phyloP scores from a whole-genome alignment of 768 basidiomycete genomes.

The Mycena filopes region DNA sequence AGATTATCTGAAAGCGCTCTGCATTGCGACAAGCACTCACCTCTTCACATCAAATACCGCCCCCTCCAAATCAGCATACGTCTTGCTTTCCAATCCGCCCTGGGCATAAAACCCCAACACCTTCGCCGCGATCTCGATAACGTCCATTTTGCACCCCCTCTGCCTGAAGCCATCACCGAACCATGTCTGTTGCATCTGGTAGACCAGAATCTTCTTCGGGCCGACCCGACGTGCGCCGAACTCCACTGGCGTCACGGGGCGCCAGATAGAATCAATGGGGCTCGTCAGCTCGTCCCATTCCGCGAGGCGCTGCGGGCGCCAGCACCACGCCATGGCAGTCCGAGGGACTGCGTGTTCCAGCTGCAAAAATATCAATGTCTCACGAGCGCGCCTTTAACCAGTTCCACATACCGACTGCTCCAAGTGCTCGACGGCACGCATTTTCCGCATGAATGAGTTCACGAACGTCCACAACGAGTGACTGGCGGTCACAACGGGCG shows the following conservation, averaged over 20 bases:
- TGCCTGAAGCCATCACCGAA: constrained; percentile 14
- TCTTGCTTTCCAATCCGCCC: constrained; percentile 18
- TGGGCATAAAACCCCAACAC: constrained; percentile 15
- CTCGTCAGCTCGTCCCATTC: constrained; percentile 15
- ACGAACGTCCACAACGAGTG: constrained; percentile 22
- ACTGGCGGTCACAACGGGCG: constrained; percentile 9
- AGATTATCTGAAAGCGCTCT: not conserved
- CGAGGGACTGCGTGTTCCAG: constrained; percentile 1
- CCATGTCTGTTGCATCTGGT: constrained; percentile 15
- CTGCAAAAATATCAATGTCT: not conserved
- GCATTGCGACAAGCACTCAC: not conserved
- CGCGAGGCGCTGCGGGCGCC: constrained; percentile 11
- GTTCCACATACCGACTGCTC: constrained; percentile 15
- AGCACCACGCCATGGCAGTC: constrained; percentile 11
- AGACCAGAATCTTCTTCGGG: constrained; percentile 13
- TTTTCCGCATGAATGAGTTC: constrained; percentile 6
- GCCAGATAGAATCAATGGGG: constrained; percentile 11
- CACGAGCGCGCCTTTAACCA: not conserved
- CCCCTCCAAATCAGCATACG: constrained; percentile 11
- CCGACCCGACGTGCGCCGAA: constrained; percentile 1
- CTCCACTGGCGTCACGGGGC: constrained; percentile 6
- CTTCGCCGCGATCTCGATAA: constrained; percentile 7
- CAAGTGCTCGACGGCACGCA: constrained; percentile 7
- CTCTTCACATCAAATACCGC: not conserved
- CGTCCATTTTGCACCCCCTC: constrained; percentile 13